phyloP scores from a whole-genome alignment of 2,329 filamentous ascomycete species.

The Aureobasidium uvarum region DNA sequence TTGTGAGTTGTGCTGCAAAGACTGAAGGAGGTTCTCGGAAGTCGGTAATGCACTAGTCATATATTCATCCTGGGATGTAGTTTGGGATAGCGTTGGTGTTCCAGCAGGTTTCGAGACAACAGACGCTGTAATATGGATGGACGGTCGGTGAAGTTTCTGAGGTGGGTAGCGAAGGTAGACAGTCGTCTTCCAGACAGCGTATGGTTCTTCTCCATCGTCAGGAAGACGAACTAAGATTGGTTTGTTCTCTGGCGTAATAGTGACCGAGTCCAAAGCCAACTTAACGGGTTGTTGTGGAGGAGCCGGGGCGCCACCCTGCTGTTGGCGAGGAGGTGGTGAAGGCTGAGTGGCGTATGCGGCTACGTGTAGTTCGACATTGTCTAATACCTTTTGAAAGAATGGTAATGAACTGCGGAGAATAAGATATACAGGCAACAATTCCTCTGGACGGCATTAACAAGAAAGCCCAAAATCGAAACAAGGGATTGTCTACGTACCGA shows the following conservation, averaged over 20 bases:
- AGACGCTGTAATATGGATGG: slow-evolving; percentile 59
- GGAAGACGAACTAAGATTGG: slow-evolving; percentile 29
- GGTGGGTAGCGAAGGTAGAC: slow-evolving; percentile 47
- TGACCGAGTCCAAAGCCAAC: slow-evolving; percentile 59
- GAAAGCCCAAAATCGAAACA: not conserved
- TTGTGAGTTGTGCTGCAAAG: slow-evolving; percentile 65
- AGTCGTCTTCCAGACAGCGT: slow-evolving; percentile 43
- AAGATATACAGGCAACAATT: slow-evolving; percentile 67
- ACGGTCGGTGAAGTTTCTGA: slow-evolving; percentile 62
- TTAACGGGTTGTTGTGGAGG: slow-evolving; percentile 38
- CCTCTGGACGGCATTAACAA: slow-evolving; percentile 57
- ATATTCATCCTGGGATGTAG: slow-evolving; percentile 59
- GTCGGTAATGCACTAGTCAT: slow-evolving; percentile 65
- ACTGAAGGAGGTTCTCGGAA: slow-evolving; percentile 69
- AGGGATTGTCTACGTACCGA: slow-evolving; percentile 57
- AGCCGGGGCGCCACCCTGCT: slow-evolving; percentile 43
- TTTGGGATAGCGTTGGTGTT: not conserved
- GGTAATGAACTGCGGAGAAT: slow-evolving; percentile 63
- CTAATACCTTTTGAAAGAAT: slow-evolving; percentile 58
- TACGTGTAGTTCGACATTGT: slow-evolving; percentile 63
- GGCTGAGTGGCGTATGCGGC: slow-evolving; percentile 62
- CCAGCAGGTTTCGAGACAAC: slow-evolving; percentile 52
- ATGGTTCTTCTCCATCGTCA: slow-evolving; percentile 32
- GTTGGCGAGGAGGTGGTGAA: slow-evolving; percentile 41
- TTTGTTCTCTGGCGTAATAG: slow-evolving; percentile 31